phyloP scores from a whole-genome alignment of 805 yeast species.

The Wickerhamiella australiensis region DNA sequence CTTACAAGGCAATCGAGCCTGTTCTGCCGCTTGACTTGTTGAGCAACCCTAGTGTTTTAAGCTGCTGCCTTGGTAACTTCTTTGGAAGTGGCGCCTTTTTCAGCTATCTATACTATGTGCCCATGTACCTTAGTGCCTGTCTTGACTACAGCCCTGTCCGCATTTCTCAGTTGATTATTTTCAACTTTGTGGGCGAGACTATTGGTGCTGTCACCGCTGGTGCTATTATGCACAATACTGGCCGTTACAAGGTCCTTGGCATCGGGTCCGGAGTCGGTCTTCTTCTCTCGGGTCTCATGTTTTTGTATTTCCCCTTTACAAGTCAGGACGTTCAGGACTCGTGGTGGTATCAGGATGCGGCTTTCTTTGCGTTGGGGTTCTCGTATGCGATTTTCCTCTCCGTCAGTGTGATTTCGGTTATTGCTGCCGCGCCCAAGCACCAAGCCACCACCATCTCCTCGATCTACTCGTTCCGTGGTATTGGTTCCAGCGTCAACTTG shows the following conservation, averaged over 20 bases:
- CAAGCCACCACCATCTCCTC: constrained; percentile 85
- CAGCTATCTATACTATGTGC: constrained; percentile 55
- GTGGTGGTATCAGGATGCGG: constrained; percentile 34
- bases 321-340: constrained; percentile 47
- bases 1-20: constrained; percentile 45
- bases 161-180: constrained; percentile 45
- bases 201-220: constrained; percentile 59
- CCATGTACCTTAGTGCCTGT: constrained; percentile 61
- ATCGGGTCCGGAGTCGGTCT: constrained; percentile 34
- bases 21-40: constrained; percentile 53
- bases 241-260: constrained; percentile 44
- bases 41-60: constrained; percentile 46
- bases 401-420: constrained; percentile 58
- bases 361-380: constrained; percentile 41
- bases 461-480: constrained; percentile 75
- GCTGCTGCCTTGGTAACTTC: constrained; percentile 58
- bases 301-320: constrained; percentile 29
- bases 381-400: constrained; percentile 61
- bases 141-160: constrained; percentile 58
- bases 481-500: constrained; percentile 79
- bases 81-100: constrained; percentile 60
- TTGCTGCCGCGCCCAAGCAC: constrained; percentile 53
- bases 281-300: constrained; percentile 37
- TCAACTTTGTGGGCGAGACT: constrained; percentile 56
- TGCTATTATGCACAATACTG: constrained; percentile 52